Evolutionary conservation across 2,329 filamentous ascomycete genomes (phyloP).

Genomic region (Xenoacremonium recifei): DNA sequence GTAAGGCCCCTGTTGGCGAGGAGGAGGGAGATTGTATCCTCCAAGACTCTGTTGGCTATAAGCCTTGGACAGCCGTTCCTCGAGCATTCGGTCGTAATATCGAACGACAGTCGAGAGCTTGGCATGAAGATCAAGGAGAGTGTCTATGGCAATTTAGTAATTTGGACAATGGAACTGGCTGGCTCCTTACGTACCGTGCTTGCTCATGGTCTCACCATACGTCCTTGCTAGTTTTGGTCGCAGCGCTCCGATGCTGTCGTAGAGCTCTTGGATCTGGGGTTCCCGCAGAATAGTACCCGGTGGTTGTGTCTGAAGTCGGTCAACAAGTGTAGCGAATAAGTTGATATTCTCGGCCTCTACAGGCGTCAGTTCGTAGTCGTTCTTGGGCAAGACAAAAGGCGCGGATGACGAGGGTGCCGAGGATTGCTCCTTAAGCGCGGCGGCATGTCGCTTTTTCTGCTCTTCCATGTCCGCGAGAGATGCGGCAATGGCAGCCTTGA

Average conservation of each 20-base stretch:
- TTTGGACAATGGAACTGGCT: not conserved
- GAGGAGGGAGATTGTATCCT: conserved; percentile 58
- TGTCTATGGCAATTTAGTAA: conserved; percentile 59
- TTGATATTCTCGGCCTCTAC: conserved; percentile 98
- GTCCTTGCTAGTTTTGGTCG: conserved; percentile 91
- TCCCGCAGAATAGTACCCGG: conserved; percentile 95
- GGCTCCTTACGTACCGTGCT: conserved; percentile 74
- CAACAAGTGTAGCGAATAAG: conserved; percentile 88
- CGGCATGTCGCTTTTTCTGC: conserved; percentile 89
- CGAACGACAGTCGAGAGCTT: conserved; percentile 95
- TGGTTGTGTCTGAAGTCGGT: conserved; percentile 90
- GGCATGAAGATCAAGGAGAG: conserved; percentile 87
- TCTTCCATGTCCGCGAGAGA: conserved; percentile 97
- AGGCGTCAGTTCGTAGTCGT: conserved; percentile 89
- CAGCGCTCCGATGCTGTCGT: conserved; percentile 92
- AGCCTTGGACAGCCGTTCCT: conserved; percentile 89
- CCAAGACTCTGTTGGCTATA: conserved; percentile 79
- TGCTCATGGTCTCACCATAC: conserved; percentile 99
- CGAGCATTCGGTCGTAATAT: conserved; percentile 97
- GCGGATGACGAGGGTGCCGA: conserved; percentile 45
- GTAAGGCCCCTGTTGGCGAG: conserved; percentile 62
- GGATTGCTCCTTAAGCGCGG: conserved; percentile 77
- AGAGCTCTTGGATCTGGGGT: conserved; percentile 96
- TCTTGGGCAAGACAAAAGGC: conserved; percentile 67
- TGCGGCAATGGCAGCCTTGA: conserved; percentile 93